phyloP scores from a whole-genome alignment of 495 filamentous ascomycete genomes.

The Penicillium angulare region DNA sequence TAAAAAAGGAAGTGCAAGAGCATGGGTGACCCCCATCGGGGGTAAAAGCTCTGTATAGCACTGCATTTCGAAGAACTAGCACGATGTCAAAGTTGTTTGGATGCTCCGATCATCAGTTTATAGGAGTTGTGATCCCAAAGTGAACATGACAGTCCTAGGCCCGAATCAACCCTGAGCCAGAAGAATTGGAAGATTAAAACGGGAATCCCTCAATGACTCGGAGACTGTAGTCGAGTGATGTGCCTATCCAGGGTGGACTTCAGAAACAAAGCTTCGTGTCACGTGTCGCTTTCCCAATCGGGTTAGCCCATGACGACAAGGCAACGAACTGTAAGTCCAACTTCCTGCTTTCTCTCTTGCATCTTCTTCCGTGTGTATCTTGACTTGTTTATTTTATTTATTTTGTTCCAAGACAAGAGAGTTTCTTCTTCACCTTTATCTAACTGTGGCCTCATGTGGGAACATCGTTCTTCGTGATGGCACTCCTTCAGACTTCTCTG shows the following conservation, averaged over 20 bases:
- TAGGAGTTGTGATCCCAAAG: background rate
- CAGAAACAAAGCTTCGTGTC: conserved; percentile 8
- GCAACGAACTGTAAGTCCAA: background rate
- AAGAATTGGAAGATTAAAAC: no score
- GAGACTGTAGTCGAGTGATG: background rate
- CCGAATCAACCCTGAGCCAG: background rate
- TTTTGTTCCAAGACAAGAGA: no score
- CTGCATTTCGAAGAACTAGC: conserved; percentile 50
- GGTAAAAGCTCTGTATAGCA: conserved; percentile 90
- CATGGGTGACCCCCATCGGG: conserved; percentile 89
- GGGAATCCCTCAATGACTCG: background rate
- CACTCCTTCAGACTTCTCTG: conserved; percentile 75
- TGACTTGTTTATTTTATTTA: background rate
- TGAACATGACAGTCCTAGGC: background rate
- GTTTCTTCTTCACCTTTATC: background rate
- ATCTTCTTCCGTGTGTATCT: background rate
- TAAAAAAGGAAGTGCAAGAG: conserved; percentile 74
- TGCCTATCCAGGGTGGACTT: conserved; percentile 11
- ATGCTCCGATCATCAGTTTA: conserved; percentile 1
- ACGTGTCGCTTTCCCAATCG: conserved; percentile 10
- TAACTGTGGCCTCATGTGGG: conserved; percentile 11
- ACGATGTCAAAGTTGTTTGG: no score
- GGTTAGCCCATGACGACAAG: conserved; percentile 20
- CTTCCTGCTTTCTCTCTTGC: background rate
- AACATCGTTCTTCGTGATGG: conserved; percentile 43